Evolutionary conservation across 1,284 basidiomycete species (phyloP), one percentile per base, ranked within the genome.

Genomic region (Leccinum solheimii): DNA sequence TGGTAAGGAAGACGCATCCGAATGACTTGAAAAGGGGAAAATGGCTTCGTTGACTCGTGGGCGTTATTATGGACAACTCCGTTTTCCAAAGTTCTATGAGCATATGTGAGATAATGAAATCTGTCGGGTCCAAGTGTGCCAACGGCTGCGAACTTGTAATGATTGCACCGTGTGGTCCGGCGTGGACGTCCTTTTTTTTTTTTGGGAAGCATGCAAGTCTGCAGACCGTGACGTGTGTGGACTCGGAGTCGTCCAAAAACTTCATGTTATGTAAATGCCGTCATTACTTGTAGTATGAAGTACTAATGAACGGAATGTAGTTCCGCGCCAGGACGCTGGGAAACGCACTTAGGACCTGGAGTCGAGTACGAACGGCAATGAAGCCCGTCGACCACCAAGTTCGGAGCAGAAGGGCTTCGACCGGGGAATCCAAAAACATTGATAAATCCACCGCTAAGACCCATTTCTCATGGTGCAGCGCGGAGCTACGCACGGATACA

Each of bases 381-480:
- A 32, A 57, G 23, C 8, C 40, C 34, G 23, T 30, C 14, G 48
- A 49, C 21, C 57, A 45, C 40, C 53, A 49, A 62, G 49, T n/a
- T 50, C 38, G 52, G 13, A 27, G 30, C 40, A 55, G 30, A 26
- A 32, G 36, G 19, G n/a, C 43, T 40, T 55, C 51, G 19, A 30
- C 48, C 34, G 45, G 50, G 54, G 48, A 43, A 26, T 26, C 26
- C 49, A 16, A 56, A 23, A 23, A 56, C 6, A 19, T 14, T 26
- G 43, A 34, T 58, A 21, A 16, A 38, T 55, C 23, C 57, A n/a
- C 54, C 49, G 26, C 38, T 59, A 38, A 57, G 48, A 50, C 27
- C 23, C 32, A 19, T 70, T 66, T 72, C 68, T 60, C 66, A 62
- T 72, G 60, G 14, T 26, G n/a, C 57, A 51, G 53, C 48, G 50